Conservation (phyloP, 2,329 filamentous ascomycete species). For the Arthrocladium fulminans region DNA sequence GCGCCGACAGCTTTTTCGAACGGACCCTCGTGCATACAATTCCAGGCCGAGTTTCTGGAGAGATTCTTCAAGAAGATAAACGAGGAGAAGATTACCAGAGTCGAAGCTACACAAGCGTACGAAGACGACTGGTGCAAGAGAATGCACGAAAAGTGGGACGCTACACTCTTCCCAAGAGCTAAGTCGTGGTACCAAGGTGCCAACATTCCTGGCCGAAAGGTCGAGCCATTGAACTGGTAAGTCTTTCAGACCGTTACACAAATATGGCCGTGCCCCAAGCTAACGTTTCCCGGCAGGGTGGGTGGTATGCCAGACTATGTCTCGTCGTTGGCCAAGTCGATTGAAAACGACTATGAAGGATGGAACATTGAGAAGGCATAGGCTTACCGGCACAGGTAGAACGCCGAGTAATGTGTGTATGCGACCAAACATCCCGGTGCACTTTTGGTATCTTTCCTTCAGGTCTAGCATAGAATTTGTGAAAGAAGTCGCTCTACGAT, state of each 20-base stretch:
- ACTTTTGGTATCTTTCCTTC: background rate
- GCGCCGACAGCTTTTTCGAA: constrained; percentile 48
- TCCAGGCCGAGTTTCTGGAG: constrained; percentile 49
- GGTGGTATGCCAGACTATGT: constrained; percentile 20
- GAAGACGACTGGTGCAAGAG: constrained; percentile 42
- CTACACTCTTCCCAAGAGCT: constrained; percentile 42
- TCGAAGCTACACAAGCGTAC: constrained; percentile 42
- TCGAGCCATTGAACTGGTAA: constrained; percentile 43
- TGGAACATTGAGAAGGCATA: constrained; percentile 12
- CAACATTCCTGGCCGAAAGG: constrained; percentile 45
- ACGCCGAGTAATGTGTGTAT: background rate
- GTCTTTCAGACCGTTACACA: background rate
- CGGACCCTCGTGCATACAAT: constrained; percentile 46
- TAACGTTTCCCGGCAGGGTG: constrained; percentile 13
- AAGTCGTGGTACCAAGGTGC: constrained; percentile 50
- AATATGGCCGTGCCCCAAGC: background rate
- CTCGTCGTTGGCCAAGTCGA: constrained; percentile 13
- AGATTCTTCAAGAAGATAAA: constrained; percentile 41
- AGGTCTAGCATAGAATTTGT: background rate
- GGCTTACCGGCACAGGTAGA: background rate
- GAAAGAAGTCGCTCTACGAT: too few relatives aligned
- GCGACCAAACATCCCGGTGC: background rate
- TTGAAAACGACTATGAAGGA: constrained; percentile 17
- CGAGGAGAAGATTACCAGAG: constrained; percentile 39
- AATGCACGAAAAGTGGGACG: constrained; percentile 34